Percentiles rank a stretch among this genome's conserved stretches.
phyloP scores from a whole-genome alignment of 495 filamentous ascomycete genomes.

The Bacidia gigantensis region DNA sequence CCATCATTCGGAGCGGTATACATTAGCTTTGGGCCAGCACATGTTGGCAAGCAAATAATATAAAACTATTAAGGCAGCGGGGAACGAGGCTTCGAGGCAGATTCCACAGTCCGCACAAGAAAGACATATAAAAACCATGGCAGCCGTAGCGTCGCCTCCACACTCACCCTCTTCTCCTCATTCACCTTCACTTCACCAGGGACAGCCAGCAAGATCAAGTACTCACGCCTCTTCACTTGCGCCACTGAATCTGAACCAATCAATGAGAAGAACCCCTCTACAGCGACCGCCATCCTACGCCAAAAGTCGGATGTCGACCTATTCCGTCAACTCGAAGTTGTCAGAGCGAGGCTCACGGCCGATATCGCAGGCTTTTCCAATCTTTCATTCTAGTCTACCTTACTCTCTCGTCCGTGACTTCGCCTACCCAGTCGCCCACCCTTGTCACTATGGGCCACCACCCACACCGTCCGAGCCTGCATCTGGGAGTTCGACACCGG shows the following conservation, averaged over 20 bases:
- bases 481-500: slow-evolving; percentile 72
- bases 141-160: slow-evolving; percentile 12
- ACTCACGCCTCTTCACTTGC: slow-evolving; percentile 45
- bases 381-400: slow-evolving; percentile 77
- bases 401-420: slow-evolving; percentile 92
- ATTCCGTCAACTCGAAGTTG: slow-evolving; percentile 44
- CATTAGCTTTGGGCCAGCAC: too few relatives aligned
- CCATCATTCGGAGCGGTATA: neutral
- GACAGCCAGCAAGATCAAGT: slow-evolving; percentile 25
- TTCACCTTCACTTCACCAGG: slow-evolving; percentile 23
- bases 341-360: slow-evolving; percentile 53
- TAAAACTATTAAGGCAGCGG: neutral
- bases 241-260: slow-evolving; percentile 48
- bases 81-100: neutral
- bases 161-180: slow-evolving; percentile 24
- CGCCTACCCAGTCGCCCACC: slow-evolving; percentile 71
- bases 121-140: neutral
- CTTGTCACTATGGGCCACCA: slow-evolving; percentile 85
- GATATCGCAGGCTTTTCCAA: slow-evolving; percentile 59
- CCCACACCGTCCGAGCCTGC: slow-evolving; percentile 50
- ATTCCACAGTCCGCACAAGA: slow-evolving; percentile 1
- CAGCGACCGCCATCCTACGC: slow-evolving; percentile 57
- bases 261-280: slow-evolving; percentile 40
- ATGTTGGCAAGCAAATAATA: neutral
- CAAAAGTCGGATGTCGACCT: slow-evolving; percentile 60